phyloP scores from a whole-genome alignment of 306 rosid genomes.

The Lathyrus aphaca region DNA sequence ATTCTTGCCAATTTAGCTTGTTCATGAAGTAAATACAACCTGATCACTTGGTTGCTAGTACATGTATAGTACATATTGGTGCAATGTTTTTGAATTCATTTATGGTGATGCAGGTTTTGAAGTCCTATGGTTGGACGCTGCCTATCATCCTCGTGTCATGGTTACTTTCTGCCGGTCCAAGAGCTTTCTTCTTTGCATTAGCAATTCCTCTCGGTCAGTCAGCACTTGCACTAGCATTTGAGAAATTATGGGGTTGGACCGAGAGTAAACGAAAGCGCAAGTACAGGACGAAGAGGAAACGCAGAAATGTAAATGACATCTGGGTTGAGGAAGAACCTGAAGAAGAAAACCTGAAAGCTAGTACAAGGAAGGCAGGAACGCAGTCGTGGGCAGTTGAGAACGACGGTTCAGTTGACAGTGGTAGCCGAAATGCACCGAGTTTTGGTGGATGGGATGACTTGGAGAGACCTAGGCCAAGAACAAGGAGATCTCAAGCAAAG shows the following conservation, averaged over 20 bases:
- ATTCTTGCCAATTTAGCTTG: background rate
- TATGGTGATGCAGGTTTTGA: conserved; percentile 68
- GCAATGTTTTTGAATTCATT: conserved; percentile 33
- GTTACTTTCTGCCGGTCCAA: conserved; percentile 71
- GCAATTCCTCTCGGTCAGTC: conserved; percentile 89
- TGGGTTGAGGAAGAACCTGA: conserved; percentile 46
- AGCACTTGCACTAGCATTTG: conserved; percentile 71
- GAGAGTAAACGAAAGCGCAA: conserved; percentile 61
- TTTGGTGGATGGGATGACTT: conserved; percentile 97
- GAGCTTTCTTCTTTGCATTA: conserved; percentile 92
- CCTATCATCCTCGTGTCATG: conserved; percentile 65
- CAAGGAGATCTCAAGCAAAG: conserved; percentile 42
- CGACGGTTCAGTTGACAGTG: conserved; percentile 48
- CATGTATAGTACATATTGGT: conserved; percentile 5
- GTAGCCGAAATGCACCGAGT: conserved; percentile 37
- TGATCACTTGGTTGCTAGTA: conserved; percentile 22
- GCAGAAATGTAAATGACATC: conserved; percentile 33
- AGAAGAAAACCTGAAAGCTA: conserved; percentile 47
- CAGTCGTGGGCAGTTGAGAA: conserved; percentile 81
- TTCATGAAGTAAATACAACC: background rate
- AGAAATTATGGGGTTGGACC: conserved; percentile 68
- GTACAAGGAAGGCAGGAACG: conserved; percentile 51
- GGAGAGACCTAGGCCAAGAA: conserved; percentile 52
- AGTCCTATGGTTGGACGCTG: conserved; percentile 83
- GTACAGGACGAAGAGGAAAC: conserved; percentile 57